Evolutionary conservation across 2,329 filamentous ascomycete genomes (phyloP).

Genomic region (Cladorrhinum sp.): DNA sequence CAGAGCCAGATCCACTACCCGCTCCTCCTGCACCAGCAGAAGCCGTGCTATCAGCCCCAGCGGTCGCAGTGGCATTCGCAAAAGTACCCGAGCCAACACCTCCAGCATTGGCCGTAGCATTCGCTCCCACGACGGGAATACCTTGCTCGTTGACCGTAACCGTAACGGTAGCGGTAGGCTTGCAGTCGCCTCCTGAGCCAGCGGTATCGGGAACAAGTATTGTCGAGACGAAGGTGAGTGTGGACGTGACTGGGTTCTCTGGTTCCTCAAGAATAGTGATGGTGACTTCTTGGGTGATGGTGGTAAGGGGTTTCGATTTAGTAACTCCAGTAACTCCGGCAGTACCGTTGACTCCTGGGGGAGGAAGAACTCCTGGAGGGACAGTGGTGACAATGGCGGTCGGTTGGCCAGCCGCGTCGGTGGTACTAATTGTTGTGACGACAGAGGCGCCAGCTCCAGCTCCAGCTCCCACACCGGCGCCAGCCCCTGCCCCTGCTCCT

Average conservation of each 20-base stretch:
- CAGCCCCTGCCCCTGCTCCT: background rate
- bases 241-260: slow-evolving; percentile 8
- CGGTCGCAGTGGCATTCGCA: slow-evolving; percentile 1
- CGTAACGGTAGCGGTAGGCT: slow-evolving; percentile 14
- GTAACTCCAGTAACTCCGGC: background rate
- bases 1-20: slow-evolving; percentile 5
- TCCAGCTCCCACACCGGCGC: background rate
- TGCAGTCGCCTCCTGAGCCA: background rate
- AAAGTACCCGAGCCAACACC: background rate
- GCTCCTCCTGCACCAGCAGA: background rate
- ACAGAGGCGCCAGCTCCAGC: background rate
- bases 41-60: background rate
- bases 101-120: background rate
- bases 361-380: slow-evolving; percentile 12
- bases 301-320: slow-evolving; percentile 6
- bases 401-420: slow-evolving; percentile 11
- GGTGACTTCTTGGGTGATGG: slow-evolving; percentile 14
- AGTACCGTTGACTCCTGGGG: background rate
- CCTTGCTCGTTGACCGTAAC: slow-evolving; percentile 16
- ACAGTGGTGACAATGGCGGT: slow-evolving; percentile 11
- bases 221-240: slow-evolving; percentile 12
- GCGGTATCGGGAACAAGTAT: slow-evolving; percentile 9
- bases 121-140: background rate
- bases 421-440: slow-evolving; percentile 8
- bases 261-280: slow-evolving; percentile 13